A percentile compares a stretch with the other conserved stretches of the same genome.
phyloP scores from a whole-genome alignment of 495 filamentous ascomycete species.

The Xylaria telfairii region DNA sequence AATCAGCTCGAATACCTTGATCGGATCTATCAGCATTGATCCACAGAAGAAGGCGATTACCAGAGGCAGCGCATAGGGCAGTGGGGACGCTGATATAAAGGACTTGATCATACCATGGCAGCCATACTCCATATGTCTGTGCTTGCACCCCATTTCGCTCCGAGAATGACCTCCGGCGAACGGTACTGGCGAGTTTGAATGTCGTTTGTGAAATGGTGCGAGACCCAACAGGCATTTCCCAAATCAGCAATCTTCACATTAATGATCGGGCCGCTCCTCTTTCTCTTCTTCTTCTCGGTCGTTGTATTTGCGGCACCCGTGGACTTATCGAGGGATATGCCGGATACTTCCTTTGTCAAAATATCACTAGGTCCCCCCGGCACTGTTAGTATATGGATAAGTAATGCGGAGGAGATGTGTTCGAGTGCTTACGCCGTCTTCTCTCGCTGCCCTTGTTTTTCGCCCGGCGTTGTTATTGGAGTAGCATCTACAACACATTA shows the following conservation, averaged over 20 bases:
- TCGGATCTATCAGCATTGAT: constrained; percentile 23
- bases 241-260: constrained; percentile 99
- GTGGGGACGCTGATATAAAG: background rate
- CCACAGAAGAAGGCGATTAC: background rate
- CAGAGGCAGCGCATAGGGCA: background rate
- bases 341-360: constrained; percentile 88
- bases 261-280: constrained; percentile 69
- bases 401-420: background rate
- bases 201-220: constrained; percentile 98
- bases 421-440: constrained; percentile 81
- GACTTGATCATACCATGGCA: constrained; percentile 77
- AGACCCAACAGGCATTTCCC: constrained; percentile 98
- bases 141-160: constrained; percentile 97
- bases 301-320: constrained; percentile 47
- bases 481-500: constrained; percentile 24
- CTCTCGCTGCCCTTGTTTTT: constrained; percentile 85
- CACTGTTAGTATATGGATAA: constrained; percentile 25
- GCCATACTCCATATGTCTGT: constrained; percentile 99
- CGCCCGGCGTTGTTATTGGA: constrained; percentile 40
- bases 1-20: constrained; percentile 93
- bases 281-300: constrained; percentile 60
- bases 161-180: constrained; percentile 95
- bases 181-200: constrained; percentile 98
- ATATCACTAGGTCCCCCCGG: constrained; percentile 66
- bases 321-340: constrained; percentile 88